Conservation (phyloP, 495 filamentous ascomycete genomes). For the Hypoxylon perforatum region DNA sequence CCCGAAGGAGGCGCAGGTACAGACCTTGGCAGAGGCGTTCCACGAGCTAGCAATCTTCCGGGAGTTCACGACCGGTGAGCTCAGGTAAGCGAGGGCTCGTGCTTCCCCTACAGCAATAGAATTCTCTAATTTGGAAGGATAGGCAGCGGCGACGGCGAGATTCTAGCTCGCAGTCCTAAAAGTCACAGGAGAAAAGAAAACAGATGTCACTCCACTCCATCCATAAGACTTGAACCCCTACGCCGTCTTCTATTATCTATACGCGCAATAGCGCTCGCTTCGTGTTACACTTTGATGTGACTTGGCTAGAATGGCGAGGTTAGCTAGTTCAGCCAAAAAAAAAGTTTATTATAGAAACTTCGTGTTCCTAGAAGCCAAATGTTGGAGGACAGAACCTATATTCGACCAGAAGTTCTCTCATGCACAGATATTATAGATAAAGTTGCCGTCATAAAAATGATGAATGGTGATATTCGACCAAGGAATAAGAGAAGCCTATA, state of each 20-base stretch:
- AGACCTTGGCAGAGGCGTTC: slow-evolving; percentile 35
- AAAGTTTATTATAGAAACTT: not conserved
- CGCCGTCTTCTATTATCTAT: slow-evolving; percentile 5
- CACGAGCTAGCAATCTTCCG: slow-evolving; percentile 38
- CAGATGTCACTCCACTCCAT: too few species aligned
- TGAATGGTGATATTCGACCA: too few species aligned
- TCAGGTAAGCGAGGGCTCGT: slow-evolving; percentile 31
- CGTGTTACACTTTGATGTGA: slow-evolving; percentile 13
- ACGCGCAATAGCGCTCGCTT: not conserved
- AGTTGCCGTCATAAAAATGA: slow-evolving; percentile 2
- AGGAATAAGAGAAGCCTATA: not conserved
- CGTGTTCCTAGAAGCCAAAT: slow-evolving; percentile 2
- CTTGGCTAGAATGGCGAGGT: slow-evolving; percentile 15
- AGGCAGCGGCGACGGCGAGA: slow-evolving; percentile 13
- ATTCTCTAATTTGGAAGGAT: slow-evolving; percentile 23
- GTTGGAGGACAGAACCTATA: not conserved
- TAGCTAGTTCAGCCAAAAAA: slow-evolving; percentile 13
- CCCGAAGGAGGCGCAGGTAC: slow-evolving; percentile 33
- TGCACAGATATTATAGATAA: not conserved
- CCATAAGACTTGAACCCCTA: not conserved
- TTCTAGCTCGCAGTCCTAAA: too few species aligned
- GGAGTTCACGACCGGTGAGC: slow-evolving; percentile 39
- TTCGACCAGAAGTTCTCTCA: not conserved
- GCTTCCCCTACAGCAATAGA: slow-evolving; percentile 4
- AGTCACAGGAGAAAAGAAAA: too few species aligned